Conservation (phyloP, 1,284 basidiomycete species). For the Ustilago cynodontis region DNA sequence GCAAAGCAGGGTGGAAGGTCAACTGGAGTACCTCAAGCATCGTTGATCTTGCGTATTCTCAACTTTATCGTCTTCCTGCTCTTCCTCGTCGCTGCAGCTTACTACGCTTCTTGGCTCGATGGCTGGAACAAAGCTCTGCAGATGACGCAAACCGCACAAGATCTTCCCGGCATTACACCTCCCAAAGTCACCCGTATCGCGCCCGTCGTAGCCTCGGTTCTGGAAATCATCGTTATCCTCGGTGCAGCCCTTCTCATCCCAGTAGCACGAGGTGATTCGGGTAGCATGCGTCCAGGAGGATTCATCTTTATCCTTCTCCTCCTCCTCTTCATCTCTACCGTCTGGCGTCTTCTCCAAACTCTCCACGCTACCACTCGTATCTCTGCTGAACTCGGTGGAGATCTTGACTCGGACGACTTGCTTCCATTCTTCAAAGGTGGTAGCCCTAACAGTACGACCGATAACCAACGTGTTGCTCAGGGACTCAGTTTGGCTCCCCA, state of each 20-base stretch:
- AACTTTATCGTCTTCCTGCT: constrained; percentile 57
- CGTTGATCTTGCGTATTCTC: constrained; percentile 40
- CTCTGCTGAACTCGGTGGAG: constrained; percentile 34
- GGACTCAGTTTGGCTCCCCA: constrained; percentile 43
- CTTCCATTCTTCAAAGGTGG: constrained; percentile 53
- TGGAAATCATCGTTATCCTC: constrained; percentile 49
- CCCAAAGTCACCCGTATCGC: constrained; percentile 44
- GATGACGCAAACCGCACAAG: constrained; percentile 40
- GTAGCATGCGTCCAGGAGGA: constrained; percentile 39
- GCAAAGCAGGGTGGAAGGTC: constrained; percentile 32
- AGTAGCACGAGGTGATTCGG: constrained; percentile 47
- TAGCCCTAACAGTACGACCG: constrained; percentile 18
- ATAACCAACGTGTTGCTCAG: constrained; percentile 32
- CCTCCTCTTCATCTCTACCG: constrained; percentile 45
- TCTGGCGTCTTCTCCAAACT: constrained; percentile 45
- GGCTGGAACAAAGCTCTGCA: constrained; percentile 47
- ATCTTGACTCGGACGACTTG: constrained; percentile 26
- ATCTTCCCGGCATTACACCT: constrained; percentile 34
- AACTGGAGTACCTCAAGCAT: constrained; percentile 47
- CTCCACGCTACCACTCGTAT: constrained; percentile 50
- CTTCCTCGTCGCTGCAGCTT: constrained; percentile 46
- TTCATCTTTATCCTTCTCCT: constrained; percentile 54
- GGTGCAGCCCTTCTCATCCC: constrained; percentile 53
- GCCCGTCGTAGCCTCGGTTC: constrained; percentile 38
- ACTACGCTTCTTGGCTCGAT: constrained; percentile 43